These are phyloP conservation scores for Astragalus glycyphyllos DNA, from an alignment of 306 rosid species.

Conservation along the genomic window DNA sequence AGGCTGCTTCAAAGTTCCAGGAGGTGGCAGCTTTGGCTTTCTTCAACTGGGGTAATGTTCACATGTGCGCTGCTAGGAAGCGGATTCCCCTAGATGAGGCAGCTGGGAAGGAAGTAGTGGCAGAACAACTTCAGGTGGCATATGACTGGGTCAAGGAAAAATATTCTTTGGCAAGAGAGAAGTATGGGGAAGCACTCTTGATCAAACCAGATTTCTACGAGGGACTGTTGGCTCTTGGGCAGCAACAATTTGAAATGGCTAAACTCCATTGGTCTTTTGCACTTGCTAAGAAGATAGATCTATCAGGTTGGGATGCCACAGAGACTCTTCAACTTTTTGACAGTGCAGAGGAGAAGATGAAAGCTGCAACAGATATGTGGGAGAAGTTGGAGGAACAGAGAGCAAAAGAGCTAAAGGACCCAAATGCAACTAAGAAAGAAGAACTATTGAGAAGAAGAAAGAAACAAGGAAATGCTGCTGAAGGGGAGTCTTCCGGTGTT, in stretches of 20 bases:
- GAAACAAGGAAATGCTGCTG: slow-evolving; percentile 63
- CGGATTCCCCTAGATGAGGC: slow-evolving; percentile 91
- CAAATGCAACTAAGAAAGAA: slow-evolving; percentile 81
- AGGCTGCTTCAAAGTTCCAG: slow-evolving; percentile 95
- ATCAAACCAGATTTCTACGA: slow-evolving; percentile 96
- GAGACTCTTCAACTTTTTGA: slow-evolving; percentile 80
- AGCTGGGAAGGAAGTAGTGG: slow-evolving; percentile 74
- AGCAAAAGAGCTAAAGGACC: slow-evolving; percentile 82
- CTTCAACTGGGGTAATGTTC: slow-evolving; percentile 98
- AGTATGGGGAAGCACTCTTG: slow-evolving; percentile 86
- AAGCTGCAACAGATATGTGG: slow-evolving; percentile 96
- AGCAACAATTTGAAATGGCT: slow-evolving; percentile 96
- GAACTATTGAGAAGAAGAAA: slow-evolving; percentile 77
- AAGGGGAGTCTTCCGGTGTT: slow-evolving; percentile 64
- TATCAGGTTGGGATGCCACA: slow-evolving; percentile 71
- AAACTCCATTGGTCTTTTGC: slow-evolving; percentile 98
- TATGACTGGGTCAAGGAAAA: slow-evolving; percentile 97
- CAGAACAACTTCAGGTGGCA: slow-evolving; percentile 84
- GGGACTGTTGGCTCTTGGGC: slow-evolving; percentile 91
- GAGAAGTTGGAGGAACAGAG: slow-evolving; percentile 94
- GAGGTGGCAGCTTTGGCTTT: slow-evolving; percentile 98
- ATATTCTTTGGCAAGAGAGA: slow-evolving; percentile 84
- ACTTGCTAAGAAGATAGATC: slow-evolving; percentile 86
- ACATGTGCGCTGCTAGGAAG: slow-evolving; percentile 97
- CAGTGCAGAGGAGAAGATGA: slow-evolving; percentile 95